Evolutionary conservation across 495 filamentous ascomycete species (phyloP).

Genomic region (Penicillium odoratum): DNA sequence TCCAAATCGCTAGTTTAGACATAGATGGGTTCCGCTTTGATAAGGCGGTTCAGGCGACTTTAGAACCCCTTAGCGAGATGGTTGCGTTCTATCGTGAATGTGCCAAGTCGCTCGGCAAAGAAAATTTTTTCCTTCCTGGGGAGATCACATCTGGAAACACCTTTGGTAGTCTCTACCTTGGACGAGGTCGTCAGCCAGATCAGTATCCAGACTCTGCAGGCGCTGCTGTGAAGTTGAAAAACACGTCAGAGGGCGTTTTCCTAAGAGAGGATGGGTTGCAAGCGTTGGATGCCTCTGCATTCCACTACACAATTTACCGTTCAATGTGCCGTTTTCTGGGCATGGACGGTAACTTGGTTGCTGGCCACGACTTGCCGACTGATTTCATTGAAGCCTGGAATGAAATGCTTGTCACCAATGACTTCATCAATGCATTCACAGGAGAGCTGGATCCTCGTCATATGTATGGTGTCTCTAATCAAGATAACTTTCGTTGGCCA

Average conservation of each 20-base stretch:
- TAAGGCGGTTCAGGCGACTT: constrained; percentile 65
- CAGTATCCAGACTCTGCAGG: constrained; percentile 45
- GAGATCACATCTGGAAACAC: constrained; percentile 66
- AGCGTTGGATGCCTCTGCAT: constrained; percentile 65
- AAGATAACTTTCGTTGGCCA: constrained; percentile 77
- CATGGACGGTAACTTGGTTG: constrained; percentile 60
- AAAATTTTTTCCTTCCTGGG: constrained; percentile 65
- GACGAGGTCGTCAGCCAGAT: constrained; percentile 60
- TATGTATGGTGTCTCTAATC: constrained; percentile 69
- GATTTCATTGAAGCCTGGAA: constrained; percentile 66
- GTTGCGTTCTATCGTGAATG: constrained; percentile 56
- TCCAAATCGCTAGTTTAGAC: constrained; percentile 61
- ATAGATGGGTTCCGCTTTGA: constrained; percentile 71
- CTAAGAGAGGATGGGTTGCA: constrained; percentile 56
- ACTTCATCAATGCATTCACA: constrained; percentile 64
- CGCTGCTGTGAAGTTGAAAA: constrained; percentile 49
- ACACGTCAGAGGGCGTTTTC: constrained; percentile 48
- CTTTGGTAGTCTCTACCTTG: constrained; percentile 66
- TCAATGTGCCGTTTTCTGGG: constrained; percentile 65
- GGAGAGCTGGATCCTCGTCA: constrained; percentile 70
- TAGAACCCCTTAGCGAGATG: constrained; percentile 62
- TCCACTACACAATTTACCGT: constrained; percentile 71
- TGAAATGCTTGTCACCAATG: constrained; percentile 61
- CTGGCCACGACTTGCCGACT: constrained; percentile 58
- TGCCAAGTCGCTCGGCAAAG: constrained; percentile 54